Evolutionary conservation across 2,329 filamentous ascomycete species (phyloP).

Genomic region (Diaporthe ilicicola): DNA sequence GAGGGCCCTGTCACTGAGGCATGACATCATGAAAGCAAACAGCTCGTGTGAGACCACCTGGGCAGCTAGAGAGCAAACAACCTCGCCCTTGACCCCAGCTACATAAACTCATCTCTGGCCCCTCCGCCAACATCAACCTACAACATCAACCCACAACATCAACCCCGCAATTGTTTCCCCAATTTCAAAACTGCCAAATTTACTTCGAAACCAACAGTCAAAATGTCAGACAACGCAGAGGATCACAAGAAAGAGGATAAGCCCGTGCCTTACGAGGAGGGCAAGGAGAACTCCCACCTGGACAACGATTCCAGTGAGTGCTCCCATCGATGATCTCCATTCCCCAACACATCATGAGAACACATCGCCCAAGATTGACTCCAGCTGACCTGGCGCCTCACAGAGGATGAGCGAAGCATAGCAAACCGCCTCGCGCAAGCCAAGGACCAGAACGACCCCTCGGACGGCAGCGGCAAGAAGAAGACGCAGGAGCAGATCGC

Average conservation of each 20-base stretch:
- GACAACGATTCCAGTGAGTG: conserved; percentile 76
- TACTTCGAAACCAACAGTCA: not conserved
- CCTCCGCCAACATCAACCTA: no score
- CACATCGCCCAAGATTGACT: not conserved
- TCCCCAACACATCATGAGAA: not conserved
- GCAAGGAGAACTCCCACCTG: conserved; percentile 73
- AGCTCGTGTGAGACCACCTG: not conserved
- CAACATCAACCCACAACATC: not conserved
- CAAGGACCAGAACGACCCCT: conserved; percentile 32
- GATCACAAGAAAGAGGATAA: conserved; percentile 53
- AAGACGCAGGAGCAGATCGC: conserved; percentile 42
- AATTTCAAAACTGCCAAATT: not conserved
- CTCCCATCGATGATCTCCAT: not conserved
- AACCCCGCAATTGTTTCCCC: not conserved
- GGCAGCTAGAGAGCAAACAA: not conserved
- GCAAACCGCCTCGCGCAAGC: conserved; percentile 74
- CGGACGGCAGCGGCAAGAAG: conserved; percentile 36
- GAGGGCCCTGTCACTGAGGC: not conserved
- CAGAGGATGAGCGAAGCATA: conserved; percentile 76
- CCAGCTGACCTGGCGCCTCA: not conserved
- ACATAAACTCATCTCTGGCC: not conserved
- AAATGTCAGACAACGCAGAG: conserved; percentile 54
- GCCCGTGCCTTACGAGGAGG: conserved; percentile 74
- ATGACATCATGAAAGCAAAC: conserved; percentile 25
- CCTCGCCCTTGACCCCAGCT: not conserved